Base-by-base conservation (phyloP, 192 early-diverging fungal species). In the Coemansia furcata region DNA sequence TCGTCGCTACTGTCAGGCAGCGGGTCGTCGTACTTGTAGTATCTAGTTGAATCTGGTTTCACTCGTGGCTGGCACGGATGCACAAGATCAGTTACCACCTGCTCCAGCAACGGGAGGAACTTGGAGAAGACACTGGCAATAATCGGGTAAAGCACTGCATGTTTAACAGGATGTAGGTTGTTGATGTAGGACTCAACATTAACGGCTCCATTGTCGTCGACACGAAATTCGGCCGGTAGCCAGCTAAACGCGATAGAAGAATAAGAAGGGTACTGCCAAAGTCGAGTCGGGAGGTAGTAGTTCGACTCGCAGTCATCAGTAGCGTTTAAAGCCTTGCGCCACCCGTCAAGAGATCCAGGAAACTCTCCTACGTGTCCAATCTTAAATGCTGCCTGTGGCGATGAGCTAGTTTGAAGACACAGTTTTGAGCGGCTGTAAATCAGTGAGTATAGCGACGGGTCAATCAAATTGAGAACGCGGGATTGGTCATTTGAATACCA, bases 51-150 rank as follows among this genome's bases (percentile, higher is more conserved):
- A 15, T 21, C 3, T 47, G 17, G 33, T 8, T n/a, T 15, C 40
- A 59, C 57, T 2, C 61, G 52, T 19, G 6, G 7, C 1, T 11
- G 8, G 29, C 30, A 29, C 19, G 54, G 60, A 29, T 46, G 52
- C 42, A 30, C 52, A 5, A 80, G 17, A 37, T 80, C 78, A 0
- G 78, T 75, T 1, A 80, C 9, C n/a, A 86, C 74, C 2, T 82
- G 64, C 64, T 92, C 88, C 37, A 93, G 88, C 75, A 90, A 63
- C 3, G 89, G 89, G 1, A 92, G 50, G 44, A 91, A 85, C 32
- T 54, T 50, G 21, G 73, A 70, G 38, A 93, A n/a, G 19, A 87
- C 69, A 23, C 32, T 49, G 4, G 73, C 73, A 35, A 93, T 73
- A 21, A 77, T 70, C 2, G 68, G 71, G 57, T 92, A 90, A 63